Conservation (phyloP, 192 early-diverging fungal genomes). For the Backusella parvicylindrica region DNA sequence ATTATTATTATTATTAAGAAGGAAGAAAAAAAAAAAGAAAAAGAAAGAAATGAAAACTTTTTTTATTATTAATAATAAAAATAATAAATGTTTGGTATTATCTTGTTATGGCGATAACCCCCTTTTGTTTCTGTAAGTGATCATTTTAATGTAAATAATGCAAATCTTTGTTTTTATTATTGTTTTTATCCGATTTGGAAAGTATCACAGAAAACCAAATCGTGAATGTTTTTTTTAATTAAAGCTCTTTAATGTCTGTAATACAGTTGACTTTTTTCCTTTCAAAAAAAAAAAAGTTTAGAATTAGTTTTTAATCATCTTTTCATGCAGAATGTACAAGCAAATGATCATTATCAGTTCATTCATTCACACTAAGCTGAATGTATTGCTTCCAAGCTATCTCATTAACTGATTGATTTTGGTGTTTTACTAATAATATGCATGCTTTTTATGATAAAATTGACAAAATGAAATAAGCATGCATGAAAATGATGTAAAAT, state of each 20-base stretch:
- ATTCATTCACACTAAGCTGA: neutral
- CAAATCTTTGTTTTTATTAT: conserved; percentile 7
- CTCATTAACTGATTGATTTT: neutral
- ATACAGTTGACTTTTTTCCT: no score
- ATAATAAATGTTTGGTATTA: conserved; percentile 1
- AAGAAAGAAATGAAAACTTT: neutral
- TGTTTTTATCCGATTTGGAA: conserved; percentile 3
- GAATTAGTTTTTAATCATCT: neutral
- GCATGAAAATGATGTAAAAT: neutral
- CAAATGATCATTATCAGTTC: no score
- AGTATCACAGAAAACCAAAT: neutral
- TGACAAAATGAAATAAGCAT: neutral
- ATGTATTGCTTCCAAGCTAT: neutral
- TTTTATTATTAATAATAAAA: neutral
- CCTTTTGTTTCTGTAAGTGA: neutral
- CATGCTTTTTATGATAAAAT: neutral
- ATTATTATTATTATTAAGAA: neutral
- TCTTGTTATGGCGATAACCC: neutral
- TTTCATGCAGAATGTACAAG: neutral
- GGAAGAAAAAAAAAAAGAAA: neutral
- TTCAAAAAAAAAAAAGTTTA: neutral
- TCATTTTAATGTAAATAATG: conserved; percentile 1
- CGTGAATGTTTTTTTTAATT: neutral
- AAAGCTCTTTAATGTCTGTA: neutral
- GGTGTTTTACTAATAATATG: neutral